These are phyloP conservation scores for Alternaria rosae DNA, from an alignment of 2,329 filamentous ascomycete species.

Conservation along the genomic window DNA sequence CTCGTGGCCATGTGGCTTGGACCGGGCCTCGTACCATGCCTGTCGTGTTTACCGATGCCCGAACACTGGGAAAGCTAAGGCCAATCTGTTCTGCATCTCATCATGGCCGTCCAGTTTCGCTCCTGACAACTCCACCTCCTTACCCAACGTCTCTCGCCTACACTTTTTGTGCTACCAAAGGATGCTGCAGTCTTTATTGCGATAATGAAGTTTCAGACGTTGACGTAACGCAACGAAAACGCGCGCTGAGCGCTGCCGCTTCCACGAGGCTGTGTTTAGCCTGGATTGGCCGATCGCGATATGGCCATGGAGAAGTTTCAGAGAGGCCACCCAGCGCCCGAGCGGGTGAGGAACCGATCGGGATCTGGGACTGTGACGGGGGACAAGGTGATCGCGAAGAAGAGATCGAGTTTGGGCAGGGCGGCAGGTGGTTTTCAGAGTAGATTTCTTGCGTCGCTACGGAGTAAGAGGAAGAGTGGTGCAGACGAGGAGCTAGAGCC, in stretches of 20 bases:
- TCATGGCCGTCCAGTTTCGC: constrained; percentile 6
- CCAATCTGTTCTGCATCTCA: constrained; percentile 10
- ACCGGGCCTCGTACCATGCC: constrained; percentile 5
- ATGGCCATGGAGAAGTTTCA: constrained; percentile 37
- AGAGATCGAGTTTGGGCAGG: constrained; percentile 41
- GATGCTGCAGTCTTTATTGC: constrained; percentile 12
- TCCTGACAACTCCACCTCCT: constrained; percentile 7
- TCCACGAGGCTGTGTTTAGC: constrained; percentile 8
- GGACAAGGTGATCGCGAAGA: constrained; percentile 31
- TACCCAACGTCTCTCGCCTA: neutral
- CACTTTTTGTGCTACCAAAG: constrained; percentile 11
- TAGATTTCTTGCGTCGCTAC: constrained; percentile 42
- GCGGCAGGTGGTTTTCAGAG: constrained; percentile 44
- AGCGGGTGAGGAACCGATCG: constrained; percentile 24
- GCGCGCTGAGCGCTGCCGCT: constrained; percentile 14
- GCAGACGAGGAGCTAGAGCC: constrained; percentile 25
- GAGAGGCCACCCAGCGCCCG: constrained; percentile 26
- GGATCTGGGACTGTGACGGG: constrained; percentile 19
- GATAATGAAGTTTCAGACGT: constrained; percentile 15
- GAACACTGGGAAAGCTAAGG: constrained; percentile 12
- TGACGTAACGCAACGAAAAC: constrained; percentile 22
- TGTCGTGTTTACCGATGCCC: constrained; percentile 11
- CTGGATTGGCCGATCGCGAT: constrained; percentile 12
- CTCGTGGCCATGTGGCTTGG: constrained; percentile 12
- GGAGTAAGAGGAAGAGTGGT: constrained; percentile 35